These are phyloP conservation scores for Phoma sp. DNA, from an alignment of 2,329 filamentous ascomycete species.

Conservation along the genomic window DNA sequence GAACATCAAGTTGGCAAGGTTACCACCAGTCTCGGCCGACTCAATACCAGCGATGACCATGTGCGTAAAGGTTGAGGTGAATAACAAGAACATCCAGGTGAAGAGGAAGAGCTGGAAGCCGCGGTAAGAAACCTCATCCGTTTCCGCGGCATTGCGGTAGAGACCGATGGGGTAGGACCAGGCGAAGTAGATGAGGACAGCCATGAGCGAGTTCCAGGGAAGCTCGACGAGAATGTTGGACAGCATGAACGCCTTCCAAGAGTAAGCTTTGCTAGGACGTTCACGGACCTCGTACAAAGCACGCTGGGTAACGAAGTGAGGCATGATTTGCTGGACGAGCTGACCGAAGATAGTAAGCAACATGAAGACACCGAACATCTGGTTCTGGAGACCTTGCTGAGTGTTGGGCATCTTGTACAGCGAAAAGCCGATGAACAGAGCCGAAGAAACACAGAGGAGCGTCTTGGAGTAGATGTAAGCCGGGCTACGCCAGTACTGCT, in stretches of 20 bases:
- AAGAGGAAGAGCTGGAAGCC: constrained; percentile 82
- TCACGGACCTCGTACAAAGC: constrained; percentile 86
- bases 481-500: constrained; percentile 91
- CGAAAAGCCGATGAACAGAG: constrained; percentile 83
- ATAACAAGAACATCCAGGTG: constrained; percentile 77
- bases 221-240: constrained; percentile 85
- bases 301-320: constrained; percentile 82
- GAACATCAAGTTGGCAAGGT: constrained; percentile 79
- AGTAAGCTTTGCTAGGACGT: constrained; percentile 82
- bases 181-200: constrained; percentile 76
- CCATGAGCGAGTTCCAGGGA: constrained; percentile 81
- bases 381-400: constrained; percentile 82
- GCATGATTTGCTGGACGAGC: constrained; percentile 82
- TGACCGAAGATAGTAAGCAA: constrained; percentile 81
- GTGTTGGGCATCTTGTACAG: constrained; percentile 77
- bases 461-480: constrained; percentile 88
- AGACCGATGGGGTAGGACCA: constrained; percentile 90
- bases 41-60: constrained; percentile 80
- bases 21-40: constrained; percentile 76
- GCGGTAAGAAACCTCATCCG: constrained; percentile 69
- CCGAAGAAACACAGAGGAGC: constrained; percentile 68
- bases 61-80: constrained; percentile 81
- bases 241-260: constrained; percentile 85
- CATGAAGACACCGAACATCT: constrained; percentile 88
- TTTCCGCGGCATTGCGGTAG: constrained; percentile 70